Percentiles rank a stretch among this genome's conserved stretches.
phyloP scores from a whole-genome alignment of 306 rosid genomes.

The Dalbergia cultrata region DNA sequence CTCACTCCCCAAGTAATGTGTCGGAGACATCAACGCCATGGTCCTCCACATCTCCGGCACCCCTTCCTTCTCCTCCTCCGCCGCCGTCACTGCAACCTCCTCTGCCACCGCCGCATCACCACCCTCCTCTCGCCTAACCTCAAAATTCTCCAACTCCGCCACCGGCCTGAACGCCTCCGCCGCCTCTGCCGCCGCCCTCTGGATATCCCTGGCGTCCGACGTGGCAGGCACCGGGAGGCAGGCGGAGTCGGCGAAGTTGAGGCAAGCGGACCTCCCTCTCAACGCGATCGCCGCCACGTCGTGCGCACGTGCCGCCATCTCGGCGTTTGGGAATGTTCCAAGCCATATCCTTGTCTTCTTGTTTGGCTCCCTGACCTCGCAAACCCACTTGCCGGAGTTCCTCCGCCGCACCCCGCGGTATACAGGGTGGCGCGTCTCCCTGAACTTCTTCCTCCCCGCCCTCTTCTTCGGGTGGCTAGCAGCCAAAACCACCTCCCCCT shows the following conservation, averaged over 20 bases:
- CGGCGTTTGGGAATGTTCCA: constrained; percentile 75
- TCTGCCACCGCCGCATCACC: not conserved
- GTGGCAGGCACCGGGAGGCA: constrained; percentile 72
- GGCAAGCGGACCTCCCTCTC: constrained; percentile 70
- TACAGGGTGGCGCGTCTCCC: constrained; percentile 91
- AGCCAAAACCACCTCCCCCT: constrained; percentile 62
- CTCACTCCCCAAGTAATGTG: constrained; percentile 37
- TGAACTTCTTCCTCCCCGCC: constrained; percentile 95
- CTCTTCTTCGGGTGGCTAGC: constrained; percentile 76
- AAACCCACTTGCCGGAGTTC: constrained; percentile 90
- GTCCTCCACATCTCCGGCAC: constrained; percentile 68
- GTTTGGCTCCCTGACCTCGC: constrained; percentile 90
- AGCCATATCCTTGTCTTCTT: constrained; percentile 76
- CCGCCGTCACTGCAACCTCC: not conserved
- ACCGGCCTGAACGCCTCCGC: constrained; percentile 80
- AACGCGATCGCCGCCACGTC: constrained; percentile 87
- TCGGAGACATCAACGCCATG: constrained; percentile 69
- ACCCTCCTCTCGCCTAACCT: not conserved
- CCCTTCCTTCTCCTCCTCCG: constrained; percentile 52
- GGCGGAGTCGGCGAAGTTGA: constrained; percentile 80
- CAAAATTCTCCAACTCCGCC: constrained; percentile 27
- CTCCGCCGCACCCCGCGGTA: constrained; percentile 79
- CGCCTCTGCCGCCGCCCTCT: constrained; percentile 76
- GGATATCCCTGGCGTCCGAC: constrained; percentile 69
- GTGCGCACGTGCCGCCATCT: constrained; percentile 96